Conservation (phyloP, 2,329 filamentous ascomycete genomes). For the Gliomastix tumulicola region DNA sequence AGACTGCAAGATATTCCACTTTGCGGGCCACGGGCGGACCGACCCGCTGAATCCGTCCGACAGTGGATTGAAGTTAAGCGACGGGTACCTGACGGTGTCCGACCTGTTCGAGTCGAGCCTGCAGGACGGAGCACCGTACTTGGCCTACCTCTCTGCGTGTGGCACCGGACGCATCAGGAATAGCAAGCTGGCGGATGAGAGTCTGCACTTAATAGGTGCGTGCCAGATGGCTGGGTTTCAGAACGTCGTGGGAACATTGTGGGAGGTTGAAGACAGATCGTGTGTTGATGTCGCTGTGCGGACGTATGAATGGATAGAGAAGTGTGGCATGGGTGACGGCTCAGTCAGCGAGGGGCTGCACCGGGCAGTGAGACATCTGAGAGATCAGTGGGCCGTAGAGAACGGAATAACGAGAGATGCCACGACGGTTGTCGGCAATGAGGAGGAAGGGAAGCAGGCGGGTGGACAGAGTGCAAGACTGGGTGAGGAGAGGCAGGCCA, state of each 20-base stretch:
- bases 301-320: background rate
- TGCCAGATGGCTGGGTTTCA: background rate
- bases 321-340: background rate
- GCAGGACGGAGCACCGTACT: background rate
- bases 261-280: background rate
- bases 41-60: background rate
- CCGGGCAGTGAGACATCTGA: background rate
- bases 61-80: background rate
- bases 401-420: background rate
- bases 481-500: background rate
- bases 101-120: background rate
- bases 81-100: background rate
- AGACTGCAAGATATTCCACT: constrained; percentile 27
- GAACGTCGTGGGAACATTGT: background rate
- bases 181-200: background rate
- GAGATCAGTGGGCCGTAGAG: background rate
- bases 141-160: background rate
- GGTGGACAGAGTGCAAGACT: no score
- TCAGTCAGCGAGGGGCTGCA: background rate
- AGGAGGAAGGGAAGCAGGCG: no score
- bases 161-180: background rate
- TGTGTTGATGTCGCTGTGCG: background rate
- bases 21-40: constrained; percentile 27
- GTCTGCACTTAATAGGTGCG: background rate
- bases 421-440: no score